Percentiles rank a stretch among this genome's conserved stretches.
These are phyloP conservation scores for Hypoxylon sp. DNA, from an alignment of 2,329 filamentous ascomycete species.

Conservation along the genomic window DNA sequence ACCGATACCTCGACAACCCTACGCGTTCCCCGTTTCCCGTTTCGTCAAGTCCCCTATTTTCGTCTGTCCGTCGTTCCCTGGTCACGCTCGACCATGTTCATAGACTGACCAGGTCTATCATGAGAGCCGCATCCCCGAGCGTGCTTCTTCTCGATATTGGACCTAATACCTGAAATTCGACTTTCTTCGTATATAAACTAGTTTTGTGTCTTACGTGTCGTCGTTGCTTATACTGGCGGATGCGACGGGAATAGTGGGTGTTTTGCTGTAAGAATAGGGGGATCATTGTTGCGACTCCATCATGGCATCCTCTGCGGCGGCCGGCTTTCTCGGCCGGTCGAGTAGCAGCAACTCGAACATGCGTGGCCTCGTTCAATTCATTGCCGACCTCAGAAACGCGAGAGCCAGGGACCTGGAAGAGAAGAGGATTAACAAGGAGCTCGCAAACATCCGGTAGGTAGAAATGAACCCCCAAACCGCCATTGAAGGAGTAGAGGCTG, in stretches of 20 bases:
- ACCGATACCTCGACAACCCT: slow-evolving; percentile 20
- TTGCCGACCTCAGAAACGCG: slow-evolving; percentile 95
- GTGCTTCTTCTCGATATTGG: slow-evolving; percentile 51
- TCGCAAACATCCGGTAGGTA: slow-evolving; percentile 90
- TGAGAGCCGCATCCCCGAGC: slow-evolving; percentile 53
- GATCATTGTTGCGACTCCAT: slow-evolving; percentile 43
- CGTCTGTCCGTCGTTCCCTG: slow-evolving; percentile 24
- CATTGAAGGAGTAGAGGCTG: slow-evolving; percentile 39
- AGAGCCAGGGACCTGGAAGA: slow-evolving; percentile 95
- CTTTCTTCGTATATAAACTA: slow-evolving; percentile 36
- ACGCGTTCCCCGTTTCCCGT: slow-evolving; percentile 21
- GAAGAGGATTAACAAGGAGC: slow-evolving; percentile 99
- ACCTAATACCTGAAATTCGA: slow-evolving; percentile 23
- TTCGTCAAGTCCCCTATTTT: slow-evolving; percentile 29
- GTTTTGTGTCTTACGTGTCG: slow-evolving; percentile 29
- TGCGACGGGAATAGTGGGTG: slow-evolving; percentile 44
- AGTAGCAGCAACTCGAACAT: slow-evolving; percentile 76
- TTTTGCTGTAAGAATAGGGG: slow-evolving; percentile 45
- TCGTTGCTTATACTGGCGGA: slow-evolving; percentile 36
- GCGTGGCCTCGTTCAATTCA: slow-evolving; percentile 95
- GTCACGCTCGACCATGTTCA: slow-evolving; percentile 52
- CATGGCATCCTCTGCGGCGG: slow-evolving; percentile 69
- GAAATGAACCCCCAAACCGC: slow-evolving; percentile 5
- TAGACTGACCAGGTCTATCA: slow-evolving; percentile 52
- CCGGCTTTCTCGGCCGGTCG: slow-evolving; percentile 76